phyloP scores from a whole-genome alignment of 1,284 basidiomycete species.

The Volvariella surrecta region DNA sequence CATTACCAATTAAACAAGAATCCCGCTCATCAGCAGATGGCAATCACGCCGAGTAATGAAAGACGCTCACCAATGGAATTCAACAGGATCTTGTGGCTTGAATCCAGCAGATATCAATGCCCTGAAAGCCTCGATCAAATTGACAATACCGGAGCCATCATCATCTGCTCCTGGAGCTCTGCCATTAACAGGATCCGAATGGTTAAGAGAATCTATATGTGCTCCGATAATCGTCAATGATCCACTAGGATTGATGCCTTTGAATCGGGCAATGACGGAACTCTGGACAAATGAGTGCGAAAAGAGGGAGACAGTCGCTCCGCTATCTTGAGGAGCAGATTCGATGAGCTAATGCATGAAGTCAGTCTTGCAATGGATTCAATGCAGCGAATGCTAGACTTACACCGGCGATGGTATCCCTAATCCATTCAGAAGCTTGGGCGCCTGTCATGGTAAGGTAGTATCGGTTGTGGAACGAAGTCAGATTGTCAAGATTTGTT shows the following conservation, averaged over 20 bases:
- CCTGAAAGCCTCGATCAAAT: conserved; percentile 46
- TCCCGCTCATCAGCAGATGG: no score
- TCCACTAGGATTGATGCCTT: conserved; percentile 18
- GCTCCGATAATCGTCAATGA: conserved; percentile 44
- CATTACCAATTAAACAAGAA: no score
- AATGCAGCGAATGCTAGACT: conserved; percentile 4
- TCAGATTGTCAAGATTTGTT: conserved; percentile 14
- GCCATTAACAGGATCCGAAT: conserved; percentile 8
- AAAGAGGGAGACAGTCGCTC: conserved; percentile 11
- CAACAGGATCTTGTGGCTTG: conserved; percentile 39
- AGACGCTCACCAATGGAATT: conserved; percentile 65
- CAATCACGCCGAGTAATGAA: no score
- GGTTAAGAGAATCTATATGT: conserved; percentile 50
- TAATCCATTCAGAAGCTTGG: conserved; percentile 15
- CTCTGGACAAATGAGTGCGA: conserved; percentile 52
- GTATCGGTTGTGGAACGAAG: conserved; percentile 17
- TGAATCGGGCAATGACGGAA: conserved; percentile 38
- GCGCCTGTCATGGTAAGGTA: conserved; percentile 13
- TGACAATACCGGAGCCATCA: conserved; percentile 52
- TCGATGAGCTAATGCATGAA: conserved; percentile 15
- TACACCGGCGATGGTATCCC: conserved; percentile 13
- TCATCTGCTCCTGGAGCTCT: conserved; percentile 24
- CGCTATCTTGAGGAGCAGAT: conserved; percentile 9
- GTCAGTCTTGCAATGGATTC: no score
- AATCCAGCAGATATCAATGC: conserved; percentile 37